Evolutionary conservation across 1,139 yeast genomes (phyloP), one percentile per base, ranked within the genome.

Genomic region (Diutina rugosa): DNA sequence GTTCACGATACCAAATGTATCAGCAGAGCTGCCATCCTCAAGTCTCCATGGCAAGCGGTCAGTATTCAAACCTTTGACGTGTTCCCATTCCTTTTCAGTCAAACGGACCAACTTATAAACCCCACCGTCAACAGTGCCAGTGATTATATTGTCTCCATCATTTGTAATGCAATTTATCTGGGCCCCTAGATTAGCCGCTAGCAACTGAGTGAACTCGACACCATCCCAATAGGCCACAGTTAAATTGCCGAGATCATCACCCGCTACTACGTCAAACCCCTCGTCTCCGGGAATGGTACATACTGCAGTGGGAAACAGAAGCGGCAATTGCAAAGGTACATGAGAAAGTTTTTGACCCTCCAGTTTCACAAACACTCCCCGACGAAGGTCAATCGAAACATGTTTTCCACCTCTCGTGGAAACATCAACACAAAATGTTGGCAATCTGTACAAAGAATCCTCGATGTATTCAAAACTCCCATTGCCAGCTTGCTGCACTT

Each of bases 41-140:
- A 14, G 46, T 53, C 21, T 47, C 14, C 28, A 16, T 6, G 26
- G 52, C 9, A 4, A 18, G 46, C 38, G 21, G 46, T 21, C 35
- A 30, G 35, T 32, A 16, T 51, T 12, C 16, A 16, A 18, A 9
- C 8, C 10, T 8, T 26, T 18, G 2, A 16, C 21, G 3, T 16
- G 29, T 10, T 51, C 28, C 9, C 35, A 18, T 32, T 18, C n/a
- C 5, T 6, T 32, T 54, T 35, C 28, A 10, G 10, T 18, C 21
- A 28, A 6, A 2, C 14, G 46, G 35, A 8, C 12, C 38, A 65
- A 32, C 41, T 59, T 56, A 57, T 68, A 72, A 9, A 74, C 60
- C 2, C 71, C 75, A 8, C 79, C 79, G 59, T 65, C 65, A 0
- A 67, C 67, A 0, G 78, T 74, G 4, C 77, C 78, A 28, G 73